Evolutionary conservation across 495 filamentous ascomycete genomes (phyloP).

Genomic region (Daldinia bambusicola): DNA sequence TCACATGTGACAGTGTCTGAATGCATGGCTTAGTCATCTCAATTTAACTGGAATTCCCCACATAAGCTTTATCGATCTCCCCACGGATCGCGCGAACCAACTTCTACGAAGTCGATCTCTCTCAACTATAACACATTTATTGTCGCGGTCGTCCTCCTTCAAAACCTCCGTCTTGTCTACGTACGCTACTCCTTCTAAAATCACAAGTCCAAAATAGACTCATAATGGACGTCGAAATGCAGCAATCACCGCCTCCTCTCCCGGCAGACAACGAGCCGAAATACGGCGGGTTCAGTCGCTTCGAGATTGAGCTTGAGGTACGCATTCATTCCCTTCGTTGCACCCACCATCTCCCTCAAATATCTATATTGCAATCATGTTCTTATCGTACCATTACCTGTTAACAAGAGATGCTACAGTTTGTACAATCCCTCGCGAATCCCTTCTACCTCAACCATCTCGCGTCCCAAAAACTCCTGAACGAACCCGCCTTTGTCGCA

Average conservation of each 20-base stretch:
- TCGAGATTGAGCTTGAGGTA: conserved; percentile 82
- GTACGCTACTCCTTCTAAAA: background rate
- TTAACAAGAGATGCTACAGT: conserved; percentile 58
- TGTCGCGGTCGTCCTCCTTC: background rate
- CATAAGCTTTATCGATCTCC: conserved; percentile 22
- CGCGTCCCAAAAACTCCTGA: conserved; percentile 70
- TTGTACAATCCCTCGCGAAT: conserved; percentile 87
- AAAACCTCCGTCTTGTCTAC: background rate
- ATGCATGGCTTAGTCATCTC: conserved; percentile 14
- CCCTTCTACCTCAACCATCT: conserved; percentile 87
- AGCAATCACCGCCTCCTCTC: conserved; percentile 42
- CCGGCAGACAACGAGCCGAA: conserved; percentile 54
- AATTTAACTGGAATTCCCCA: conserved; percentile 6
- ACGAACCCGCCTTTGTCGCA: conserved; percentile 74
- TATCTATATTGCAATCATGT: too few relatives aligned
- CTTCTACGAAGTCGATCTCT: background rate
- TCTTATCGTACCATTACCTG: too few relatives aligned
- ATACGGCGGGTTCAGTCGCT: conserved; percentile 74
- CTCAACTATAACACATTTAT: background rate
- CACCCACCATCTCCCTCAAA: too few relatives aligned
- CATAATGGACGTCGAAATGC: conserved; percentile 42
- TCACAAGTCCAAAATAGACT: background rate
- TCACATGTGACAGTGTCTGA: too few relatives aligned
- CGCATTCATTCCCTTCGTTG: background rate
- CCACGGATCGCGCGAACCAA: too few relatives aligned